Conservation (phyloP, 129 eudicot species). For the Saposhnikovia divaricata region DNA sequence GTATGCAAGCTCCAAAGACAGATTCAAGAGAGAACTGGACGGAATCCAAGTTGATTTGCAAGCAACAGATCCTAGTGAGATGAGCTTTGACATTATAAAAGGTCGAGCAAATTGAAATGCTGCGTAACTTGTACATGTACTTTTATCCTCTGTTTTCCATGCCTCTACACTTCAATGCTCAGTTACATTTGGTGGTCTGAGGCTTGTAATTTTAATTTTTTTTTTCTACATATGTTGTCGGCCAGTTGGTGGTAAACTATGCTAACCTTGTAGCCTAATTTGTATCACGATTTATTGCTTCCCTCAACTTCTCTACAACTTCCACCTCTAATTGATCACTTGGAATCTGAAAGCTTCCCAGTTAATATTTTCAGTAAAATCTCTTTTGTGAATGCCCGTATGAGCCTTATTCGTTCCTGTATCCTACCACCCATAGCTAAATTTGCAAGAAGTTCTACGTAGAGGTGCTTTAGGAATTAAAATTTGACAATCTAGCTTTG, state of each 20-base stretch:
- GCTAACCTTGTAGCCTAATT: not conserved
- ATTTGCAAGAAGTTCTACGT: no score
- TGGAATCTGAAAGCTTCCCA: no score
- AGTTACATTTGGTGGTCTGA: not conserved
- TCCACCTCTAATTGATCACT: no score
- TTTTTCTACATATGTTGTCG: not conserved
- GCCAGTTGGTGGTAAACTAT: not conserved
- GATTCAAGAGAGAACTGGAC: constrained; percentile 78
- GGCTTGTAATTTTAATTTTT: not conserved
- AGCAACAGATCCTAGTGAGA: constrained; percentile 88
- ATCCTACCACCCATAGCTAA: no score
- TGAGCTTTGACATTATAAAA: constrained; percentile 76
- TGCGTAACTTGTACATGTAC: not conserved
- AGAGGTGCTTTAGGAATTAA: no score
- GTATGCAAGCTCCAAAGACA: constrained; percentile 90
- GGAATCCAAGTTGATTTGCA: constrained; percentile 78
- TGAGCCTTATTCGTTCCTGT: no score
- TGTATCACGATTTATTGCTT: constrained; percentile 11
- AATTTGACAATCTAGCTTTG: no score
- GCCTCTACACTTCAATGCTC: not conserved
- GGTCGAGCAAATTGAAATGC: constrained; percentile 48
- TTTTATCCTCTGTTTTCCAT: not conserved
- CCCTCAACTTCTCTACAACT: not conserved
- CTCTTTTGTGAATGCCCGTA: no score
- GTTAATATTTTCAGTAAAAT: no score